Evolutionary conservation across 176 grass and related monocot species (phyloP), one percentile per base, ranked within the genome.

Genomic region (Carex scoparia): DNA sequence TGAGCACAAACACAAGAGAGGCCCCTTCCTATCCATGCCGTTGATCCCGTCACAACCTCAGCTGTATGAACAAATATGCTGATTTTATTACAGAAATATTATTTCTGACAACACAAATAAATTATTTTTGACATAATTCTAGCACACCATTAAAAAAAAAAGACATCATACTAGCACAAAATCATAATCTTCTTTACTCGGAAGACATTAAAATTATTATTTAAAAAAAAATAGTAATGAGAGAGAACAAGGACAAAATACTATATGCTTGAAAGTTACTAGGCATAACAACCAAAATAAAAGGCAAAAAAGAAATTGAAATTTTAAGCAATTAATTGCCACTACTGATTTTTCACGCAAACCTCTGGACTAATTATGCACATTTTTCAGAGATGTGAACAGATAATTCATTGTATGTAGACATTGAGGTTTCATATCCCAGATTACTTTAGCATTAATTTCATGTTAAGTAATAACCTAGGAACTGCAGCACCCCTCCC

Each of bases 1-100:
- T 99, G 96, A 81, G 88, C 96, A 58, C 96, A 99, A 81, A 99
- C 96, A 85, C 96, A 99, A 73, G 96, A 95, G 61, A 99, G 85
- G 30, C 96, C 96, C 90, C 60, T 99, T 73, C 93, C 96, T 89
- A 99, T 85, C 96, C 96, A 99, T 86, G 96, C 96, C 48, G 91
- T 91, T 78, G 96, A 99, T 75, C 96, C 96, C 31, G 91, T 95
- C 40, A 99, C 91, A 2, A 84, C 88, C 84, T 99, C 93, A 84
- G 85, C 95, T 92, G 81, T 85, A 92, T 28, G 85, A 79, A 64
- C 81, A 66, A 53, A 49, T 53, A 65, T 15, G 11, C 19, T 16
- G 0, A 83, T 53, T 69, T 51, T 27, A 81, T 65, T 30, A 65
- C 10, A 79, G 3, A 44, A 19, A 44, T 48, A 44, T 82, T 82